These are phyloP conservation scores for Pleurotus pulmonarius DNA, from an alignment of 768 basidiomycete genomes.

Conservation along the genomic window DNA sequence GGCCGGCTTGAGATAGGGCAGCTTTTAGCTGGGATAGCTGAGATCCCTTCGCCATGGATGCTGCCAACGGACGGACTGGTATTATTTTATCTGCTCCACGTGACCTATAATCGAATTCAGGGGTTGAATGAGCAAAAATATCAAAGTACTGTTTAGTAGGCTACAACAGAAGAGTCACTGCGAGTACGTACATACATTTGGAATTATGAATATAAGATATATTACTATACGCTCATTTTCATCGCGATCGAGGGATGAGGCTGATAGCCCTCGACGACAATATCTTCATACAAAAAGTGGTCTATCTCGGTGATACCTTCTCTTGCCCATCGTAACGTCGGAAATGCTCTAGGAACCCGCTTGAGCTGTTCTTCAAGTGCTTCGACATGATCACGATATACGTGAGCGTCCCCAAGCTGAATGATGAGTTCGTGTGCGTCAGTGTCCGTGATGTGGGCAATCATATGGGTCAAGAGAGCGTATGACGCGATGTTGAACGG, in stretches of 20 bases:
- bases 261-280: conserved; percentile 83
- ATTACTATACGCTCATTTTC: conserved; percentile 86
- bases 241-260: conserved; percentile 82
- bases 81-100: not conserved
- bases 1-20: conserved; percentile 74
- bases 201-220: not conserved
- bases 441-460: conserved; percentile 88
- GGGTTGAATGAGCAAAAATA: too few species aligned
- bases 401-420: conserved; percentile 96
- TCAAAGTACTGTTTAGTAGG: too few species aligned
- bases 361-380: conserved; percentile 81
- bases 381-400: conserved; percentile 88
- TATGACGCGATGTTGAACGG: conserved; percentile 99
- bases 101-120: not conserved
- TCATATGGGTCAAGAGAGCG: conserved; percentile 94
- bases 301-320: conserved; percentile 70
- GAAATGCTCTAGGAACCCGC: conserved; percentile 78
- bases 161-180: too few species aligned
- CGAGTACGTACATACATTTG: not conserved
- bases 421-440: conserved; percentile 88
- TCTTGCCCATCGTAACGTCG: conserved; percentile 71
- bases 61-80: not conserved
- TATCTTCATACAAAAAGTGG: conserved; percentile 74
- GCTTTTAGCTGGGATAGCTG: conserved; percentile 90
- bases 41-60: conserved; percentile 73